These are phyloP conservation scores for Dacryopinax primogenitus DNA, from an alignment of 768 basidiomycete species.

Conservation along the genomic window DNA sequence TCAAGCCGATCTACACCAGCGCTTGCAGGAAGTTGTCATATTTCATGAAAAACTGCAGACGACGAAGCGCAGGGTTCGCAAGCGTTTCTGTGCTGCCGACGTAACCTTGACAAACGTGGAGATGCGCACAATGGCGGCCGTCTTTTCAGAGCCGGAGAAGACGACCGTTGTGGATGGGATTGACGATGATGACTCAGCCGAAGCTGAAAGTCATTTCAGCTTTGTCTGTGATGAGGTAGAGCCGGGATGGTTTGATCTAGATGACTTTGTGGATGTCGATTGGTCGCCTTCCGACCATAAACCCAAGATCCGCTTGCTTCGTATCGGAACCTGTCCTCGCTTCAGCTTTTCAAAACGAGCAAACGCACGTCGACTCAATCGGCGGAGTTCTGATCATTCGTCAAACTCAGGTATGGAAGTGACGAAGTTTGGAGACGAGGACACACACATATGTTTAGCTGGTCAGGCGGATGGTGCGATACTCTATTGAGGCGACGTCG, in stretches of 20 bases:
- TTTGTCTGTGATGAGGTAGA: conserved; percentile 8
- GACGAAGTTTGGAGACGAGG: conserved; percentile 72
- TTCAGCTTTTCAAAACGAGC: conserved; percentile 59
- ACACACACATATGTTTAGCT: conserved; percentile 68
- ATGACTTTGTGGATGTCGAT: conserved; percentile 74
- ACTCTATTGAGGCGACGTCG: neutral
- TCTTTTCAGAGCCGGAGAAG: conserved; percentile 62
- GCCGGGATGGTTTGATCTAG: conserved; percentile 53
- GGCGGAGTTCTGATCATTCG: conserved; percentile 5
- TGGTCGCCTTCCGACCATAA: conserved; percentile 40
- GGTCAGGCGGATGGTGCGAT: conserved; percentile 56
- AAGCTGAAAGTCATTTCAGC: conserved; percentile 35
- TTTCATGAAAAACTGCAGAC: conserved; percentile 23
- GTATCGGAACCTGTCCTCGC: conserved; percentile 63
- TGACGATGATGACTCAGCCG: conserved; percentile 17
- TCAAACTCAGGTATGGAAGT: conserved; percentile 19
- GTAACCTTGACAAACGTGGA: conserved; percentile 65
- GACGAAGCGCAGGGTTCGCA: conserved; percentile 48
- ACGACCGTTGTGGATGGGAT: conserved; percentile 39
- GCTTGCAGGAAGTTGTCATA: conserved; percentile 63
- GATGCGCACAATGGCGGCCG: conserved; percentile 62
- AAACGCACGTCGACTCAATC: neutral
- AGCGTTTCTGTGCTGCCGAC: conserved; percentile 80
- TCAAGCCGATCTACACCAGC: conserved; percentile 84
- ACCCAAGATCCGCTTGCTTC: conserved; percentile 56